Evolutionary conservation across 2,329 filamentous ascomycete species (phyloP), one percentile per base, ranked within the genome.

Genomic region (Botrytis deweyae): DNA sequence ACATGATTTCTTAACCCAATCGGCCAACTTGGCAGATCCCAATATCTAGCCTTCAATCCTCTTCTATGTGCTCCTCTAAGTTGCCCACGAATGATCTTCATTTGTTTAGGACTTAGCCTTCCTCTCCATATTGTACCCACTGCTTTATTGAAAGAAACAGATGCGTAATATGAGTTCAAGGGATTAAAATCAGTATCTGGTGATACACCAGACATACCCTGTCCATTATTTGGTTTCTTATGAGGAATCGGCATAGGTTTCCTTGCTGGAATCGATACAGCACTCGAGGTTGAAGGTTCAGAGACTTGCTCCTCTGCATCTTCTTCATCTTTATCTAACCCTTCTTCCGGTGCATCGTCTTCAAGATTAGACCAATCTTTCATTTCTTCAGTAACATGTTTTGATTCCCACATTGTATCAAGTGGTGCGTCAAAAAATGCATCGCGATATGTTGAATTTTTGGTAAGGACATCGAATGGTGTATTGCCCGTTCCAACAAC

Each of bases 401-500:
- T 75, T 42, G 76, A 49, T 80, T 83, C 76, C 82, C 82, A 80
- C 80, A 85, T 79, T 77, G 82, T 78, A 72, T 84, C 81, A 0
- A 92, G 84, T 0, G 90, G 90, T 0, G 90, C 91, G 77, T 93
- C 91, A 78, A 89, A 90, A 81, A 92, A 92, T 72, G 89, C 83
- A 80, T 92, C 89, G 44, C 89, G 84, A 75, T 88, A 85, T 1
- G 85, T 88, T 9, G 82, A 77, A 77, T 88, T 88, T n/a, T 83
- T 80, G 5, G 85, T 82, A 16, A 92, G 78, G 14, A 86, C 79
- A 72, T 88, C 85, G 77, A 91, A 90, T 0, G 87, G 88, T 0
- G 88, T 87, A 76, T 88, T 88, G 20, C 92, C 92, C 1, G 90
- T 92, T 1, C 87, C 90, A 2, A 94, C 90, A 2, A 93, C 87